Percentiles rank a stretch among this genome's conserved stretches.
Evolutionary conservation across 2,329 filamentous ascomycete genomes (phyloP).

Genomic region (Volutella citrinella): DNA sequence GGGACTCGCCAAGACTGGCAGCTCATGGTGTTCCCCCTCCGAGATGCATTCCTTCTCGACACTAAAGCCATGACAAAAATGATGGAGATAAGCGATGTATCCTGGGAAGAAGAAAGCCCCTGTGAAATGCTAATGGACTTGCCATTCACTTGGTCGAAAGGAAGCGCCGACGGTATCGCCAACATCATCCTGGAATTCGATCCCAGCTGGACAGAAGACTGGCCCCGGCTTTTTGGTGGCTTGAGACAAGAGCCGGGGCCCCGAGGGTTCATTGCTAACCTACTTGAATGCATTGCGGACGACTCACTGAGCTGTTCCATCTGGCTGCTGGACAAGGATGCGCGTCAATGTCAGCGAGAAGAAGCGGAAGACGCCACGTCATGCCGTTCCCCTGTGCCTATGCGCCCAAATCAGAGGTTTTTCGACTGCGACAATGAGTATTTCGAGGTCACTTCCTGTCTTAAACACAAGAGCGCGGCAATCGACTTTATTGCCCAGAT

Average conservation of each 20-base stretch:
- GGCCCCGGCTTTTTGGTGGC: background rate
- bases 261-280: background rate
- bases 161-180: too few relatives aligned
- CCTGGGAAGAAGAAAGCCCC: too few relatives aligned
- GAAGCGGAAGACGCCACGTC: too few relatives aligned
- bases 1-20: background rate
- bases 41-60: background rate
- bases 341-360: background rate
- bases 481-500: too few relatives aligned
- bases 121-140: too few relatives aligned
- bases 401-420: too few relatives aligned
- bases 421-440: constrained; percentile 2
- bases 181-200: constrained; percentile 3
- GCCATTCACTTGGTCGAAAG: background rate
- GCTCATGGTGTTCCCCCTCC: background rate
- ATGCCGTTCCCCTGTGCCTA: too few relatives aligned
- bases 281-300: background rate
- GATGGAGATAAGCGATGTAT: too few relatives aligned
- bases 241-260: background rate
- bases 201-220: background rate
- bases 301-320: background rate
- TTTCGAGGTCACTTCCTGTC: too few relatives aligned
- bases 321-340: constrained; percentile 1
- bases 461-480: too few relatives aligned
- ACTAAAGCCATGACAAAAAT: background rate